A percentile compares a stretch with the other conserved stretches of the same genome.
Evolutionary conservation across 352 stramenopile species (phyloP).

Genomic region (Phytophthora quininea): DNA sequence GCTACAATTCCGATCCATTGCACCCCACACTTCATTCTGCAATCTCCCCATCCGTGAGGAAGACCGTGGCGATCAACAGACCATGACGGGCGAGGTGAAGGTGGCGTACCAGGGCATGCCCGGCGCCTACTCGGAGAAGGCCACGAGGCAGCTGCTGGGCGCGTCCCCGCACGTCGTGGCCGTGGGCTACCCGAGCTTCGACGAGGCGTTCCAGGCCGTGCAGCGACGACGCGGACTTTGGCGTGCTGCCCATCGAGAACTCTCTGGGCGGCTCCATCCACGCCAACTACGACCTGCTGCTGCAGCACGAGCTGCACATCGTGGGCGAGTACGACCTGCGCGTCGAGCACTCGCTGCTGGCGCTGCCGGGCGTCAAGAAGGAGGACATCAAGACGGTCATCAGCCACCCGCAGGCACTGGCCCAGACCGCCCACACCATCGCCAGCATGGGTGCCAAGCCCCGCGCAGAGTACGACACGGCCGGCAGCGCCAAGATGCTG

Average conservation of each 20-base stretch:
- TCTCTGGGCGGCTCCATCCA: slow-evolving; percentile 95
- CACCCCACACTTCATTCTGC: slow-evolving; percentile 2
- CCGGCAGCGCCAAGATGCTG: slow-evolving; percentile 97
- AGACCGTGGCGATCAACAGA: neutral
- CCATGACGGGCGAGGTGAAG: slow-evolving; percentile 68
- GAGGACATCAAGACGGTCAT: slow-evolving; percentile 95
- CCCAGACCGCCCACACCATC: slow-evolving; percentile 97
- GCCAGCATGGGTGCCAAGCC: slow-evolving; percentile 76
- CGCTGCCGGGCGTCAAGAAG: slow-evolving; percentile 85
- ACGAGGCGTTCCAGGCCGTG: slow-evolving; percentile 71
- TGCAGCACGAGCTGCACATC: slow-evolving; percentile 66
- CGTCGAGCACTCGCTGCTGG: slow-evolving; percentile 94
- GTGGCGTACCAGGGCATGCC: slow-evolving; percentile 96
- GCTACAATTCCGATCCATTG: neutral
- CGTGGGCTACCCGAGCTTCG: slow-evolving; percentile 45
- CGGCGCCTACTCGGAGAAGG: slow-evolving; percentile 98
- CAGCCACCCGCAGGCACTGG: slow-evolving; percentile 96
- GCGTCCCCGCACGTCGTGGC: slow-evolving; percentile 66
- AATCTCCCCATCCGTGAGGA: slow-evolving; percentile 4
- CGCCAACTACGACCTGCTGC: slow-evolving; percentile 92
- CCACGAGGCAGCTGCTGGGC: slow-evolving; percentile 92
- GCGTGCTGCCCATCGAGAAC: slow-evolving; percentile 95
- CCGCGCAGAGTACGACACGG: slow-evolving; percentile 96
- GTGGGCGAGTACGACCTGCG: slow-evolving; percentile 62
- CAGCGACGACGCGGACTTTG: slow-evolving; percentile 92